Base-by-base conservation (phyloP, 1,284 basidiomycete species). In the Ceratobasidium sp. region DNA sequence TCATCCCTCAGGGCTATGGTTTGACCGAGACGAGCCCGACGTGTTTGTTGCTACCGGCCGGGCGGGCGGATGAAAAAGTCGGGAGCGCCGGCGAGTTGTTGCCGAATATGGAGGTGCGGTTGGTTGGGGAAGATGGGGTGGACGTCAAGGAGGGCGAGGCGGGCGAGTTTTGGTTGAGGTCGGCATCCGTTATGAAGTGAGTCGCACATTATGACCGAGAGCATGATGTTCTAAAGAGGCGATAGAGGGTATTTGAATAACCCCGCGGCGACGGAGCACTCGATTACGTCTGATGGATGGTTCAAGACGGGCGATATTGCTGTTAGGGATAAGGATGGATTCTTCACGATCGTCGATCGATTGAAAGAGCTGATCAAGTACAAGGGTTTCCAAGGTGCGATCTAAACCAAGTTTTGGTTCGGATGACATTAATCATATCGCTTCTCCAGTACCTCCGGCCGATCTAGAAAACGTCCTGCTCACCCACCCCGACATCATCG, bases 341-440 rank as follows among this genome's bases (percentile, higher is more conserved):
- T 83, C 77, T 89, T 86, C 77, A 86, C 83, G 61, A 88, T 92
- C 65, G 87, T 92, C 1, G 91, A 92, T 78, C 81, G 91, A 54
- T 85, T 88, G 77, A 95, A 95, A 78, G 93, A 95, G 80, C 82
- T 95, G 41, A 92, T 95, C 83, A 94, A 95, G 81, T 94, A 94
- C 82, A 92, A 89, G 86, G 88, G 88, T 19, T 89, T 88, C 83
- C 88, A 90, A 86, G 88, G 88, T 84, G 76, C 54, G 81, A 56
- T 41, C 19, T 53, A 16, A n/a, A 29, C 11, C 58, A 34, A 3
- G 11, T 41, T 62, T 41, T 22, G 13, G 2, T 29, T 11, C 7
- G 7, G 14, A 58, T 69, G 1, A 46, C 27, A 8, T 29, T 39
- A 27, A 43, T 9, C 6, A 13, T n/a, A 3, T 58, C 14, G n/a